These are phyloP conservation scores for Neopestalotiopsis clavispora DNA, from an alignment of 2,329 filamentous ascomycete genomes.

Conservation along the genomic window DNA sequence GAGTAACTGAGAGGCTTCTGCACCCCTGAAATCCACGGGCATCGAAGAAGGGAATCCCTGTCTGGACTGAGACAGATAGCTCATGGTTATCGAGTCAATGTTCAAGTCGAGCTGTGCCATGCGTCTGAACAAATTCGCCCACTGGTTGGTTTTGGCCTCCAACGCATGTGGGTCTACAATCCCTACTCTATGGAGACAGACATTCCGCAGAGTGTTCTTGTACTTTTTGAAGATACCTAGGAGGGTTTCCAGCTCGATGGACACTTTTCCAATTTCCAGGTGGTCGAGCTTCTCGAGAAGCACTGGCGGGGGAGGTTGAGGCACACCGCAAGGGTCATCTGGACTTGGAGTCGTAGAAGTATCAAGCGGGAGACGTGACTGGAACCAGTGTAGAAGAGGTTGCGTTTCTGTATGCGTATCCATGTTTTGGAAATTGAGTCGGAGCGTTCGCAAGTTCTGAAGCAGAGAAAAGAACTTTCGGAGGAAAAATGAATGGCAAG, in stretches of 20 bases:
- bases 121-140: constrained; percentile 42
- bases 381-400: constrained; percentile 46
- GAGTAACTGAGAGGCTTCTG: background rate
- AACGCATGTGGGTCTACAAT: constrained; percentile 11
- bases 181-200: constrained; percentile 53
- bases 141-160: constrained; percentile 35
- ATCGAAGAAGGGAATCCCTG: constrained; percentile 27
- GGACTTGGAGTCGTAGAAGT: background rate
- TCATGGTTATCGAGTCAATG: constrained; percentile 39
- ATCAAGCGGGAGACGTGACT: constrained; percentile 18
- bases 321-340: background rate
- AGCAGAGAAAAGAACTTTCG: constrained; percentile 44
- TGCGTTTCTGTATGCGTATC: constrained; percentile 18
- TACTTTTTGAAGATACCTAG: constrained; percentile 46
- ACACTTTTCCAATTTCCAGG: constrained; percentile 49
- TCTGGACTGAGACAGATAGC: constrained; percentile 18
- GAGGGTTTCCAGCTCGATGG: constrained; percentile 34
- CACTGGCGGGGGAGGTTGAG: constrained; percentile 27
- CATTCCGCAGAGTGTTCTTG: constrained; percentile 44
- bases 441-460: constrained; percentile 53
- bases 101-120: constrained; percentile 39
- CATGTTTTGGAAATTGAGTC: constrained; percentile 51
- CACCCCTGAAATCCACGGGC: constrained; percentile 6
- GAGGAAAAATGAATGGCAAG: constrained; percentile 3
- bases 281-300: constrained; percentile 40